Evolutionary conservation across 2,329 filamentous ascomycete genomes (phyloP).

Genomic region (Alternaria hordeiaustralica): DNA sequence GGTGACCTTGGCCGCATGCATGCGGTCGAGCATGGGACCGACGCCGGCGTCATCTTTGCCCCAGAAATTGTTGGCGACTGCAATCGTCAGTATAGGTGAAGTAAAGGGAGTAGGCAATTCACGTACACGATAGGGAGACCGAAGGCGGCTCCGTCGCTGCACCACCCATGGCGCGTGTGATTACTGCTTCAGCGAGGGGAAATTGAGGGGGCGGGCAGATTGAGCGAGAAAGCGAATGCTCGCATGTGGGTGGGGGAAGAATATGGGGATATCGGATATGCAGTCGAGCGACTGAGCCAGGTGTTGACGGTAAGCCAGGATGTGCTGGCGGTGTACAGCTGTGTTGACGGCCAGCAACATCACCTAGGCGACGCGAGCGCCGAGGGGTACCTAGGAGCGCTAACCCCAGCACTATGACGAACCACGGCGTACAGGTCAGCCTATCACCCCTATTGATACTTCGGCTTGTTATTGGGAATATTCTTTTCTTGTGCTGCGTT

Average conservation of each 20-base stretch:
- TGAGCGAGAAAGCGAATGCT: conserved; percentile 22
- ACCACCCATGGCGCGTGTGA: conserved; percentile 62
- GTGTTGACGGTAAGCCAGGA: conserved; percentile 33
- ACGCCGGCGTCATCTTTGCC: conserved; percentile 98
- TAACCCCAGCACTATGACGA: conserved; percentile 14
- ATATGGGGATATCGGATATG: conserved; percentile 24
- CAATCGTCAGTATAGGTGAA: conserved; percentile 37
- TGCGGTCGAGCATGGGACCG: conserved; percentile 86
- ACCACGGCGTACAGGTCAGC: neutral
- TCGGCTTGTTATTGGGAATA: neutral
- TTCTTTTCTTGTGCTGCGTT: neutral
- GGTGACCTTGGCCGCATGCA: conserved; percentile 92
- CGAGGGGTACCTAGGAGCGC: conserved; percentile 20
- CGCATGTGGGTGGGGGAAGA: conserved; percentile 21
- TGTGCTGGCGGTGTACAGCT: conserved; percentile 19
- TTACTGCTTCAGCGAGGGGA: conserved; percentile 31
- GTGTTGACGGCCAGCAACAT: conserved; percentile 29
- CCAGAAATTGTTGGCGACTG: conserved; percentile 99
- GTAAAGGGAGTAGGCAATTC: neutral
- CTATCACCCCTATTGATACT: conserved; percentile 1
- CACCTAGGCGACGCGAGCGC: conserved; percentile 31
- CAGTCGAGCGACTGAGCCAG: conserved; percentile 28
- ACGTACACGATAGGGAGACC: conserved; percentile 67
- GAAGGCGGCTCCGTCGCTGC: conserved; percentile 66
- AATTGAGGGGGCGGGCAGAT: conserved; percentile 13